phyloP scores from a whole-genome alignment of 345 rosid genomes.

The Salix arbutifolia region DNA sequence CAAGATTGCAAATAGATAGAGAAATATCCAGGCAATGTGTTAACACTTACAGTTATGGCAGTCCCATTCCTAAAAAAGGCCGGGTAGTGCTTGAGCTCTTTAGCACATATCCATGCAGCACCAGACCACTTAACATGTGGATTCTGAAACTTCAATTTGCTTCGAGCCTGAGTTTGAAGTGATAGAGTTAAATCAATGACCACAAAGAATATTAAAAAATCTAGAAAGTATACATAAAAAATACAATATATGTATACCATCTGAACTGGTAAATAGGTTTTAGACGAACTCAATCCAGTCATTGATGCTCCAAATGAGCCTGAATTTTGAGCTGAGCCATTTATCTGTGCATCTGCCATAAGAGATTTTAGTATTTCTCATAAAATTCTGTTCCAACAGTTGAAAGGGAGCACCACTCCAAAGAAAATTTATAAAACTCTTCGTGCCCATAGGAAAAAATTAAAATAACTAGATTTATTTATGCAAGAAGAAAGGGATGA shows the following conservation, averaged over 20 bases:
- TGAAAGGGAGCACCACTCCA: background rate
- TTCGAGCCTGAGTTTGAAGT: background rate
- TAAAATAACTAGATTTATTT: background rate
- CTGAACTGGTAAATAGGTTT: background rate
- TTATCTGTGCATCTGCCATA: background rate
- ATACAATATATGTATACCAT: background rate
- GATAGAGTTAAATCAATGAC: constrained; percentile 1
- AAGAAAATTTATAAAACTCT: background rate
- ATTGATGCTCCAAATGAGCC: background rate
- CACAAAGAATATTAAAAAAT: background rate
- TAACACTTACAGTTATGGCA: constrained; percentile 58
- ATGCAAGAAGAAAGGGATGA: background rate
- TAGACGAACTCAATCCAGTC: background rate
- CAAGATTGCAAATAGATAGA: background rate
- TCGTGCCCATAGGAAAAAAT: background rate
- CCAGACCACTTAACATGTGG: constrained; percentile 91
- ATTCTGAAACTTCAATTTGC: constrained; percentile 46
- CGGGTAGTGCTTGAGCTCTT: constrained; percentile 88
- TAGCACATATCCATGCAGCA: constrained; percentile 75
- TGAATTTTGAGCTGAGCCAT: background rate
- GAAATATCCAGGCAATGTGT: background rate
- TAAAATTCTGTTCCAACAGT: background rate
- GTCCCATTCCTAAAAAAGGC: constrained; percentile 85
- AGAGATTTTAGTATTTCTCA: background rate
- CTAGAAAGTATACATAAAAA: background rate